Base-by-base conservation (phyloP, 2,329 filamentous ascomycete species). In the Ciborinia camelliae region DNA sequence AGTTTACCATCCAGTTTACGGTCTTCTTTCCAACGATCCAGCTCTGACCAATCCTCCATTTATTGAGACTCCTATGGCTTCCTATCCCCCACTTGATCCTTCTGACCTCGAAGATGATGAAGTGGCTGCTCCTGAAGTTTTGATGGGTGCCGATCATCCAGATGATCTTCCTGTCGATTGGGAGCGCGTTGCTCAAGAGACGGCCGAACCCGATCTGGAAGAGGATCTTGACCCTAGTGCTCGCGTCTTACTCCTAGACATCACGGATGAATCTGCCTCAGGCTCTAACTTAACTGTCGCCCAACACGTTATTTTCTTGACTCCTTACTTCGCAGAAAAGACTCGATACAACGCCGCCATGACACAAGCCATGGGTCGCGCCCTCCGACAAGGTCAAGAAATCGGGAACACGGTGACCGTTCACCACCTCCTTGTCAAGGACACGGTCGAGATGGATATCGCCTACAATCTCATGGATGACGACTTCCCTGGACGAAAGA, bases 261-360 rank as follows among this genome's bases (percentile, higher is more conserved):
- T 86, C 2, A 80, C 80, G 1, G 80, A 81, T 67, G 83, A 83
- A 41, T 82, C 83, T 62, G 84, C 86, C 3, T 81, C 86, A 39
- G 87, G 87, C 60, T 74, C 82, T 12, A 90, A 90, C 68, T 75
- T 90, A 1, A 83, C 85, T 54, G 81, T 80, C 47, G 86, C 86
- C 0, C 89, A 88, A 67, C 85, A 90, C 65, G 77, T 89, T 43
- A 80, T 90, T 39, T 90, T 90, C 72, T 73, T 88, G 3, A 80
- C 81, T 0, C 86, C 86, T 0, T 74, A 86, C 10, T 75, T 85
- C 0, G 76, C 79, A 1, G 66, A 65, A 2, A 71, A 71, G 0
- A 65, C 67, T 1, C 72, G 77, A 43, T 89, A 87, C 71, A 78
- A 84, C 0, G 78, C 82, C 0, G 79, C 81, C 0, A 88, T 88